Evolutionary conservation across 371 early-diverging fungal genomes (phyloP).

Genomic region (Coemansia linderi): DNA sequence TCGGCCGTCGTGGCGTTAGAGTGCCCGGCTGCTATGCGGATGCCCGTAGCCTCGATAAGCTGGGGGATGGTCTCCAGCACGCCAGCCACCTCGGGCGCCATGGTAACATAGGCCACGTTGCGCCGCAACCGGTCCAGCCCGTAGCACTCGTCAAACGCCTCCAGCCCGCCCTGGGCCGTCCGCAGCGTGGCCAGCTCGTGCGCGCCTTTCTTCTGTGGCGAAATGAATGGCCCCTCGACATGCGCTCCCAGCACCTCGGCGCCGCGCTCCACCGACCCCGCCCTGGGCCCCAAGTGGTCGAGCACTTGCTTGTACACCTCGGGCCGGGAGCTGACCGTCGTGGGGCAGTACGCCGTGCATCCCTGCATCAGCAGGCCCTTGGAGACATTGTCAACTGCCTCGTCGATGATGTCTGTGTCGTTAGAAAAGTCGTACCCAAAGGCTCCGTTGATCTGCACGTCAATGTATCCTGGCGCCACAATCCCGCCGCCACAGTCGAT

Average conservation of each 20-base stretch:
- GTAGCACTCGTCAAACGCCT: constrained; percentile 73
- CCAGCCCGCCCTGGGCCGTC: constrained; percentile 67
- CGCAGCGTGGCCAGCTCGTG: constrained; percentile 73
- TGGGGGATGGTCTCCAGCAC: constrained; percentile 70
- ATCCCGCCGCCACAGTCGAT: constrained; percentile 76
- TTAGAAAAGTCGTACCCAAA: constrained; percentile 86
- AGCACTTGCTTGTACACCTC: constrained; percentile 77
- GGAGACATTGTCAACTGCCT: constrained; percentile 67
- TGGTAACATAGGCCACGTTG: constrained; percentile 71
- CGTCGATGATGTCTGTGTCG: constrained; percentile 58
- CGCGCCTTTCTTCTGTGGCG: constrained; percentile 74
- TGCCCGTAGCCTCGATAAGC: constrained; percentile 63
- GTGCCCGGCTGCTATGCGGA: constrained; percentile 72
- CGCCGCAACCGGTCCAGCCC: constrained; percentile 59
- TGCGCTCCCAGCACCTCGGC: constrained; percentile 84
- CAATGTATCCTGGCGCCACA: constrained; percentile 80
- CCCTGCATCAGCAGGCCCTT: constrained; percentile 77
- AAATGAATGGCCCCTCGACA: constrained; percentile 84
- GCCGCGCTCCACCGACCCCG: constrained; percentile 69
- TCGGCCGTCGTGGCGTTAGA: constrained; percentile 70
- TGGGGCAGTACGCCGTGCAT: constrained; percentile 83
- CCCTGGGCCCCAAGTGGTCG: constrained; percentile 67
- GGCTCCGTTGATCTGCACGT: constrained; percentile 84
- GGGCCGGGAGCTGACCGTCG: constrained; percentile 75
- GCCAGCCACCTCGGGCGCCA: constrained; percentile 83